Conservation (phyloP, 352 stramenopile genomes). For the Globisporangium paroecandrum region DNA sequence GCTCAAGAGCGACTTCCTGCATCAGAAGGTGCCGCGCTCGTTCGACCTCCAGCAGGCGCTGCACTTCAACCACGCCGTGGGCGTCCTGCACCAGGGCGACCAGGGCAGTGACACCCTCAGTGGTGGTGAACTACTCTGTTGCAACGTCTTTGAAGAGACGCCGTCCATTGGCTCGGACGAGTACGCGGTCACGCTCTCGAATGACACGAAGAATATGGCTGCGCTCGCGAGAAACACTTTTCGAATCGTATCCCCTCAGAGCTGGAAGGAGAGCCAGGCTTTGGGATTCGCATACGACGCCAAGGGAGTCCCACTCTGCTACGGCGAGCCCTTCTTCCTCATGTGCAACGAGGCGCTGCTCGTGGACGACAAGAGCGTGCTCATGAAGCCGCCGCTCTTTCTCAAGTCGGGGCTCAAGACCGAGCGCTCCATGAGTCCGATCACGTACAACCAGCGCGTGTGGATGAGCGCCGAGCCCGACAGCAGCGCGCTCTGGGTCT, state of each 20-base stretch:
- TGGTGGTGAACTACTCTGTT: constrained; percentile 32
- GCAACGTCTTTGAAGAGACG: constrained; percentile 84
- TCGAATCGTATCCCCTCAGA: constrained; percentile 50
- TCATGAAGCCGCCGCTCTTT: constrained; percentile 70
- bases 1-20: constrained; percentile 72
- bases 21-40: constrained; percentile 56
- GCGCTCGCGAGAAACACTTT: constrained; percentile 63
- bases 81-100: constrained; percentile 49
- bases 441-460: constrained; percentile 82
- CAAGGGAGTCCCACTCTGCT: constrained; percentile 39
- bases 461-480: constrained; percentile 63
- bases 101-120: constrained; percentile 13
- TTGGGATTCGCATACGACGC: constrained; percentile 21
- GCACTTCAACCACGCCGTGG: constrained; percentile 57
- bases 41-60: constrained; percentile 36
- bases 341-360: constrained; percentile 79
- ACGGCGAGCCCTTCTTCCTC: constrained; percentile 80
- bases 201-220: neutral
- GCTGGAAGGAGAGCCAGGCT: constrained; percentile 34
- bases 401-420: constrained; percentile 82
- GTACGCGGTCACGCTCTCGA: constrained; percentile 56
- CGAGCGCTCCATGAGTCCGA: constrained; percentile 81
- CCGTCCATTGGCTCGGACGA: constrained; percentile 74
- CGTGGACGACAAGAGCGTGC: constrained; percentile 68
- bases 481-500: constrained; percentile 72